A percentile compares a stretch with the other conserved stretches of the same genome.
Conservation (phyloP, 2,329 filamentous ascomycete genomes). For the Aspergillus sp. region DNA sequence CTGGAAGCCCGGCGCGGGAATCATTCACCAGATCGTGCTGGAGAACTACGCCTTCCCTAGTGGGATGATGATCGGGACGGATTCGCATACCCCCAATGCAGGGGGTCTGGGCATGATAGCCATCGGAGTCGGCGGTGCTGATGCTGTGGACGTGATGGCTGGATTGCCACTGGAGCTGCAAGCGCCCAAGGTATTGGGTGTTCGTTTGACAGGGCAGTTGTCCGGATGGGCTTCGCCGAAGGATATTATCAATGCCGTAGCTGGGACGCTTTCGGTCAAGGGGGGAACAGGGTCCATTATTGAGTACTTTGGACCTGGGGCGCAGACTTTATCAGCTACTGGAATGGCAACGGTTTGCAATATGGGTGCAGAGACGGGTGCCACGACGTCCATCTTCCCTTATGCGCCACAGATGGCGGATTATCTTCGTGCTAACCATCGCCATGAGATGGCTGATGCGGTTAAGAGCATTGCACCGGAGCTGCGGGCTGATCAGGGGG, state of each 20-base stretch:
- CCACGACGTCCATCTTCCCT: slow-evolving; percentile 2
- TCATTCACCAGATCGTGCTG: background rate
- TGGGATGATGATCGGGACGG: slow-evolving; percentile 70
- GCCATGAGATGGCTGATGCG: background rate
- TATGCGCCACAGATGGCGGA: background rate
- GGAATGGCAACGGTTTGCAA: slow-evolving; percentile 3
- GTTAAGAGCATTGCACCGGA: background rate
- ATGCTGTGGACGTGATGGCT: slow-evolving; percentile 96
- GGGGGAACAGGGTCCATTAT: background rate
- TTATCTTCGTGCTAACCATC: background rate
- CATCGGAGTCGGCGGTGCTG: slow-evolving; percentile 93
- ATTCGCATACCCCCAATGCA: slow-evolving; percentile 93
- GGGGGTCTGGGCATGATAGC: slow-evolving; percentile 91
- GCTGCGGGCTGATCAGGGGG: background rate
- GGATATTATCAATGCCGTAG: slow-evolving; percentile 93
- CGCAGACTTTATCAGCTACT: background rate
- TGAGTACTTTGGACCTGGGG: slow-evolving; percentile 1
- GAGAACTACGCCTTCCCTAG: background rate
- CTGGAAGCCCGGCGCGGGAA: background rate
- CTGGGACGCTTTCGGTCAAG: slow-evolving; percentile 67
- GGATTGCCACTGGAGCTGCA: slow-evolving; percentile 94
- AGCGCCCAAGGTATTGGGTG: slow-evolving; percentile 64
- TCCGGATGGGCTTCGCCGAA: slow-evolving; percentile 89
- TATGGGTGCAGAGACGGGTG: background rate
- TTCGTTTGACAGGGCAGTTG: slow-evolving; percentile 45